These are phyloP conservation scores for Nigrograna mackinnonii DNA, from an alignment of 2,329 filamentous ascomycete species.

Conservation along the genomic window DNA sequence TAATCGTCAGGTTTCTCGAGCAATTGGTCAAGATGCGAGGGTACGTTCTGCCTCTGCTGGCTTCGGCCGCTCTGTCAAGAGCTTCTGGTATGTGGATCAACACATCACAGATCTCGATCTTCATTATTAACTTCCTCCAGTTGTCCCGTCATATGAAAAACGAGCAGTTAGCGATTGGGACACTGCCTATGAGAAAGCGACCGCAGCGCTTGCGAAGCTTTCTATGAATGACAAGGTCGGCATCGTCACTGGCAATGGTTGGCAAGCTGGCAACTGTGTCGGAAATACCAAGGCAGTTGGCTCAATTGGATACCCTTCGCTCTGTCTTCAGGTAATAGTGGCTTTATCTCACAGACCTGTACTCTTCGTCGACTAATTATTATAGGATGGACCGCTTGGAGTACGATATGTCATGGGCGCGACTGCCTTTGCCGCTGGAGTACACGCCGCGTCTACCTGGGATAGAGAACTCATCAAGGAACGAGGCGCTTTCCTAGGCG, in stretches of 20 bases:
- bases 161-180: slow-evolving; percentile 38
- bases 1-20: slow-evolving; percentile 3
- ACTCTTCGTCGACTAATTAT: background rate
- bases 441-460: slow-evolving; percentile 45
- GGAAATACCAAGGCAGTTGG: slow-evolving; percentile 38
- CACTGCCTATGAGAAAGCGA: slow-evolving; percentile 44
- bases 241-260: slow-evolving; percentile 42
- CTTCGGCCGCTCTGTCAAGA: slow-evolving; percentile 21
- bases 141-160: slow-evolving; percentile 25
- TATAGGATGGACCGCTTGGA: slow-evolving; percentile 42
- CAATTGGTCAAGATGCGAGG: slow-evolving; percentile 25
- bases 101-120: background rate
- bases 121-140: slow-evolving; percentile 11
- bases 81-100: slow-evolving; percentile 27
- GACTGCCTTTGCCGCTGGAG: slow-evolving; percentile 43
- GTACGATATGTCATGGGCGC: slow-evolving; percentile 41
- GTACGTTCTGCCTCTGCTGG: slow-evolving; percentile 24
- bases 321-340: slow-evolving; percentile 43
- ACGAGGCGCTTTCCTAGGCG: slow-evolving; percentile 37
- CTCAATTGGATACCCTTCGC: slow-evolving; percentile 39
- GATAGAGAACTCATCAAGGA: slow-evolving; percentile 37
- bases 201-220: slow-evolving; percentile 42
- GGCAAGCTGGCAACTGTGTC: slow-evolving; percentile 37
- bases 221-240: slow-evolving; percentile 44
- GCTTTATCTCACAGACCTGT: slow-evolving; percentile 1